Percentiles rank a stretch among this genome's conserved stretches.
phyloP scores from a whole-genome alignment of 345 rosid species.

The Lepidium didymum region DNA sequence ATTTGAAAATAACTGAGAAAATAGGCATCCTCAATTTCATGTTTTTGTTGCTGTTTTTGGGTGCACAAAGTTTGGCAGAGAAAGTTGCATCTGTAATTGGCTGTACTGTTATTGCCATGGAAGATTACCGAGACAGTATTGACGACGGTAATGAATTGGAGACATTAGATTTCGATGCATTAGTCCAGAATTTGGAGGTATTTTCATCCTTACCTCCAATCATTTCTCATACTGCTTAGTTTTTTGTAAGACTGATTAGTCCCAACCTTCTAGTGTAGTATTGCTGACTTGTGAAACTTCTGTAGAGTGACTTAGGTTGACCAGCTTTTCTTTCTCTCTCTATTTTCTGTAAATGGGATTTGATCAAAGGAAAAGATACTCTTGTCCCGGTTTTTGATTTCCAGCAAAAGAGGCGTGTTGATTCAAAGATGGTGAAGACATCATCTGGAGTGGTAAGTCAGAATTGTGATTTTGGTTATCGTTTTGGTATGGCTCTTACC shows the following conservation, averaged over 20 bases:
- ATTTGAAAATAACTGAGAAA: neutral
- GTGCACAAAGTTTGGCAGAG: slow-evolving; percentile 80
- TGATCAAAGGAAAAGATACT: slow-evolving; percentile 66
- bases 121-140: slow-evolving; percentile 69
- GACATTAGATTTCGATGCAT: slow-evolving; percentile 76
- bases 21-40: neutral
- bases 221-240: neutral
- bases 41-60: slow-evolving; percentile 5
- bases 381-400: slow-evolving; percentile 79
- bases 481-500: slow-evolving; percentile 8
- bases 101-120: slow-evolving; percentile 95
- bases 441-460: slow-evolving; percentile 75
- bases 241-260: neutral
- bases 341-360: slow-evolving; percentile 49
- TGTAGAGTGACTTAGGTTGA: slow-evolving; percentile 3
- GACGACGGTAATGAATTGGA: slow-evolving; percentile 89
- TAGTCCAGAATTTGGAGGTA: slow-evolving; percentile 86
- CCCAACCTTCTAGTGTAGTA: neutral
- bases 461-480: slow-evolving; percentile 1
- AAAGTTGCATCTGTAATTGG: slow-evolving; percentile 97
- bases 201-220: slow-evolving; percentile 3
- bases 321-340: neutral
- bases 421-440: slow-evolving; percentile 53
- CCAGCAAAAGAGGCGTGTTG: slow-evolving; percentile 64
- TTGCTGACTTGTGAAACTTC: neutral